phyloP scores from a whole-genome alignment of 768 basidiomycete species.

The Russula compacta region DNA sequence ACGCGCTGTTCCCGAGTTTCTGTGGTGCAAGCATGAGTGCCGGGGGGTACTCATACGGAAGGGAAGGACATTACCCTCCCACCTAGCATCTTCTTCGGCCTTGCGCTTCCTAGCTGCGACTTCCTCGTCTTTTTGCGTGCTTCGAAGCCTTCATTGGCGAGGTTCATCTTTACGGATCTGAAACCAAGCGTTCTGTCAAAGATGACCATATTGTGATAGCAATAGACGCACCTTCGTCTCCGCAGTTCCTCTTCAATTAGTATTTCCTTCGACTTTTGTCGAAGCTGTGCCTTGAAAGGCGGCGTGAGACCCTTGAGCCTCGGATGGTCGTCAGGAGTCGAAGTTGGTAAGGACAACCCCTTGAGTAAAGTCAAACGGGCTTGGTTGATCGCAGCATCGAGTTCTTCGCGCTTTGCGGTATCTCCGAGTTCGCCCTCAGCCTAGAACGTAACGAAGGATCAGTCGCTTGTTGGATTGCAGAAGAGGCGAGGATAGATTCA shows the following conservation, averaged over 20 bases:
- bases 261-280: constrained; percentile 69
- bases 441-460: constrained; percentile 31
- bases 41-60: background rate
- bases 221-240: constrained; percentile 58
- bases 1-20: constrained; percentile 75
- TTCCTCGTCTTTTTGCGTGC: constrained; percentile 89
- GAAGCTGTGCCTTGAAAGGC: constrained; percentile 57
- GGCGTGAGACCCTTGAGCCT: constrained; percentile 46
- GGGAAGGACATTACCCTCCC: constrained; percentile 60
- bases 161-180: constrained; percentile 82
- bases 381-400: constrained; percentile 70
- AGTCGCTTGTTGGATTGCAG: background rate
- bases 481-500: constrained; percentile 23
- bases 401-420: constrained; percentile 66
- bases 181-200: constrained; percentile 2
- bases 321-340: constrained; percentile 50
- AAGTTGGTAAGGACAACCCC: constrained; percentile 48
- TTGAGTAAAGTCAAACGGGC: constrained; percentile 65
- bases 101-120: constrained; percentile 70
- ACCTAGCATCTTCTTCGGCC: constrained; percentile 75
- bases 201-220: background rate
- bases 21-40: constrained; percentile 24
- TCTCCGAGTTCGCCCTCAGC: constrained; percentile 80
- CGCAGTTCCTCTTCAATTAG: constrained; percentile 87
- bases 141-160: constrained; percentile 87